Percentiles rank a stretch among this genome's conserved stretches.
These are phyloP conservation scores for Annulohypoxylon truncatum DNA, from an alignment of 2,329 filamentous ascomycete genomes.

Conservation along the genomic window DNA sequence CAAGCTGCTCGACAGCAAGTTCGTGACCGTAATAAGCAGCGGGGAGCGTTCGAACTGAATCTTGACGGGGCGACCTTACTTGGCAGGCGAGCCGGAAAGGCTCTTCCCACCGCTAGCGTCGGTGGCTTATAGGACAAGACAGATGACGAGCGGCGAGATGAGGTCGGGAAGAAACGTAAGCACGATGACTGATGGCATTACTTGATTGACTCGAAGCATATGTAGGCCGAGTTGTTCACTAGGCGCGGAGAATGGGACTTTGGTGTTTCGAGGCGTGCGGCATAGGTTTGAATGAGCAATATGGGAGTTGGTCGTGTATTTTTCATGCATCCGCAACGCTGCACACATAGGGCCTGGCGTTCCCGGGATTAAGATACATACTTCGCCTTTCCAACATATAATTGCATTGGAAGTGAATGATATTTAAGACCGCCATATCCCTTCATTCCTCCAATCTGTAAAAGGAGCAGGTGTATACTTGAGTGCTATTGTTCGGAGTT, in stretches of 20 bases:
- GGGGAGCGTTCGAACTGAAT: slow-evolving; percentile 90
- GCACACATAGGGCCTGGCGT: slow-evolving; percentile 45
- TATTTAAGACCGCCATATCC: slow-evolving; percentile 18
- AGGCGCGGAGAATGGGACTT: slow-evolving; percentile 31
- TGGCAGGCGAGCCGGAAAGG: slow-evolving; percentile 72
- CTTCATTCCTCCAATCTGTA: slow-evolving; percentile 24
- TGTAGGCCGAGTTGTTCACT: slow-evolving; percentile 18
- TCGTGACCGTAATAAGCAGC: slow-evolving; percentile 72
- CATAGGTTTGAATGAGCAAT: slow-evolving; percentile 47
- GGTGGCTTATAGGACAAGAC: slow-evolving; percentile 47
- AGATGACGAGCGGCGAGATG: slow-evolving; percentile 18
- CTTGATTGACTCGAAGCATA: slow-evolving; percentile 27
- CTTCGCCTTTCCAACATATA: slow-evolving; percentile 18
- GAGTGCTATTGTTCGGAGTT: not conserved
- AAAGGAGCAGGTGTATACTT: not conserved
- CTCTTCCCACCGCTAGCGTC: slow-evolving; percentile 56
- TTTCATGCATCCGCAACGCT: slow-evolving; percentile 40
- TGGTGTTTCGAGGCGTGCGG: slow-evolving; percentile 39
- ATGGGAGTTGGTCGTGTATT: slow-evolving; percentile 40
- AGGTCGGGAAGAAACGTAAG: not conserved
- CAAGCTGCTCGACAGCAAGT: slow-evolving; percentile 87
- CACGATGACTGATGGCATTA: slow-evolving; percentile 23
- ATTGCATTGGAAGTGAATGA: slow-evolving; percentile 18
- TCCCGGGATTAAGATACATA: slow-evolving; percentile 39
- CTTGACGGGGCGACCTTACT: slow-evolving; percentile 91